Base-by-base conservation (phyloP, 768 basidiomycete species). In the Hypholoma fasciculare region DNA sequence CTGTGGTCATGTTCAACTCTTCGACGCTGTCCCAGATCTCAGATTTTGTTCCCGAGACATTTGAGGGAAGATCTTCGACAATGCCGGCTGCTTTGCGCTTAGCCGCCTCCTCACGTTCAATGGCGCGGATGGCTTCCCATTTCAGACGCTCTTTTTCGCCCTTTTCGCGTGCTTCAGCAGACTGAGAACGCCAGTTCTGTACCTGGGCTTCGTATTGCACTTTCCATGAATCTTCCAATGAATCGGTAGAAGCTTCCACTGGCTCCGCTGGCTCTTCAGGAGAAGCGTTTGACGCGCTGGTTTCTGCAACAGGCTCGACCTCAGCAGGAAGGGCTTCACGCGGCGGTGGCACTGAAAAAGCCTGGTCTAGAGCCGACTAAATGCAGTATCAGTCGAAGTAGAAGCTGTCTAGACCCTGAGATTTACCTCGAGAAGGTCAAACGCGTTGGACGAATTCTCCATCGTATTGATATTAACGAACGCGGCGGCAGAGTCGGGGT, bases 61-160 rank as follows among this genome's bases (percentile, higher is more conserved):
- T 49, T 13, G 26, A 63, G 38, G 55, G 48, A 9, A 59, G 62
- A 26, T 70, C 64, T 19, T 71, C 69, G 14, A 65, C 37, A 38
- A 65, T 58, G 20, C 67, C 70, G 27, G 73, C 71, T 54, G 72
- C 70, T 65, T 76, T 76, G 54, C 71, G 76, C 42, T 72, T 74
- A 27, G 73, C 73, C 9, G 71, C 72, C 64, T 76, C 72, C 60
- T 76, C 71, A 52, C 75, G 75, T 71, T 89, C 86, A 36, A 75
- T 75, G 34, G 76, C 78, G 42, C 92, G 82, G 49, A 88, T 75
- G 14, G 76, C 74, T 68, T 90, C 90, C 90, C 89, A 94, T 60
- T 79, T 78, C 43, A 79, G 80, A 9, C 91, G 87, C 70, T 86
- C 84, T 60, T 78, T 80, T 74, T 92, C 91, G 8, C 90, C 88